These are phyloP conservation scores for Eremomyces bilateralis DNA, from an alignment of 495 filamentous ascomycete species.

Conservation along the genomic window DNA sequence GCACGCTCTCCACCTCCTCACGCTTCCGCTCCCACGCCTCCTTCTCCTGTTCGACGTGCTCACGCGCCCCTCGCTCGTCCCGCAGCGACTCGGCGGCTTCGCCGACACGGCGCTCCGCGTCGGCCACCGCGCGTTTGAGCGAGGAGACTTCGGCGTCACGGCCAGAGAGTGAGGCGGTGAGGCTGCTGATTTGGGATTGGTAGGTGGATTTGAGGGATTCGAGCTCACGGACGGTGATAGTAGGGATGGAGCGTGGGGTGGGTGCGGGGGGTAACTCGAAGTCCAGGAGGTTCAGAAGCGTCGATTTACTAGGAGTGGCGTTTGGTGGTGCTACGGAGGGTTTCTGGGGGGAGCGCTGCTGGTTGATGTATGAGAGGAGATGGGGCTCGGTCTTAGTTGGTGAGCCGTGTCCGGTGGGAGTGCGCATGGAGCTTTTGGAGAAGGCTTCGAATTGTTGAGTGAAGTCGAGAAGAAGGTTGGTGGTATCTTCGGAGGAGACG, in stretches of 20 bases:
- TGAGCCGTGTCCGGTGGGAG: slow-evolving; percentile 21
- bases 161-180: slow-evolving; percentile 72
- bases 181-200: slow-evolving; percentile 69
- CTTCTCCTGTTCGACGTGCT: slow-evolving; percentile 52
- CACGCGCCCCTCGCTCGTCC: slow-evolving; percentile 45
- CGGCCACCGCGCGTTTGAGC: slow-evolving; percentile 63
- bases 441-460: slow-evolving; percentile 52
- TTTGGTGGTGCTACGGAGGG: slow-evolving; percentile 11
- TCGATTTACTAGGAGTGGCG: slow-evolving; percentile 25
- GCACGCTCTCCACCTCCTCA: slow-evolving; percentile 61
- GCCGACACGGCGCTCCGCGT: slow-evolving; percentile 81
- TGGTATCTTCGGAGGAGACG: slow-evolving; percentile 29
- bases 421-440: slow-evolving; percentile 15
- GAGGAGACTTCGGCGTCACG: slow-evolving; percentile 74
- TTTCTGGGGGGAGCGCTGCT: slow-evolving; percentile 21
- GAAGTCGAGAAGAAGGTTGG: slow-evolving; percentile 70
- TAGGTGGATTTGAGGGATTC: slow-evolving; percentile 79
- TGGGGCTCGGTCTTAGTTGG: slow-evolving; percentile 24
- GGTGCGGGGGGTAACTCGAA: slow-evolving; percentile 80
- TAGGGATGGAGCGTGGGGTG: slow-evolving; percentile 78
- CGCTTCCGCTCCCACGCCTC: slow-evolving; percentile 64
- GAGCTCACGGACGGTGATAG: slow-evolving; percentile 75
- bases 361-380: slow-evolving; percentile 22
- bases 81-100: slow-evolving; percentile 61
- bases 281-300: slow-evolving; percentile 51